phyloP scores from a whole-genome alignment of 306 rosid genomes.

The Prinsepia uniflora region DNA sequence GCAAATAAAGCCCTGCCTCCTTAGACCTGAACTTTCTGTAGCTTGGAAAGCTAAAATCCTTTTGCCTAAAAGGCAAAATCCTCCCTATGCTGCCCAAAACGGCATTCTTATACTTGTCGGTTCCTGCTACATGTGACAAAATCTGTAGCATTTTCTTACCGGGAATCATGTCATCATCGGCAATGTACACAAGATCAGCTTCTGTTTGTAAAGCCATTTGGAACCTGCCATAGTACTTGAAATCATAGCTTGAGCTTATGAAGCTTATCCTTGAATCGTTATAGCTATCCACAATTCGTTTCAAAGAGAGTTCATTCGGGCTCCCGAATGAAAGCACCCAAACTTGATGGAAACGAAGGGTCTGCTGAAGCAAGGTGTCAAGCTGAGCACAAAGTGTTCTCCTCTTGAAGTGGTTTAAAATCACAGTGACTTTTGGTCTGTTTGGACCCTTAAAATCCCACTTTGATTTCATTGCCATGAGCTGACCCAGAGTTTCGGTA shows the following conservation, averaged over 20 bases:
- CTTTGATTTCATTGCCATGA: constrained; percentile 76
- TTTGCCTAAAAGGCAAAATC: constrained; percentile 86
- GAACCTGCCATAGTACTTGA: constrained; percentile 96
- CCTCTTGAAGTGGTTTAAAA: constrained; percentile 90
- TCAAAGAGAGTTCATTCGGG: constrained; percentile 73
- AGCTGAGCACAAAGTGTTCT: constrained; percentile 88
- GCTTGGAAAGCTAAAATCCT: constrained; percentile 88
- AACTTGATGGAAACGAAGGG: constrained; percentile 81
- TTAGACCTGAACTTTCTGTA: constrained; percentile 86
- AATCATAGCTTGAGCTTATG: constrained; percentile 82
- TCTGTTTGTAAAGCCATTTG: constrained; percentile 91
- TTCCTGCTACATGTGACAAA: constrained; percentile 80
- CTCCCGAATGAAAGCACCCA: constrained; percentile 99
- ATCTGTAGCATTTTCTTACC: constrained; percentile 91
- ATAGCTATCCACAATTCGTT: constrained; percentile 79
- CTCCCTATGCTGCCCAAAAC: constrained; percentile 94
- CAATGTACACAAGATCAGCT: constrained; percentile 72
- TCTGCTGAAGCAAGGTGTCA: constrained; percentile 71
- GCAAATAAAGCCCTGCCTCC: constrained; percentile 91
- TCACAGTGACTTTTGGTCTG: constrained; percentile 66
- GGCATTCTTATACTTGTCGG: constrained; percentile 69
- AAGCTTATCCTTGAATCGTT: constrained; percentile 79
- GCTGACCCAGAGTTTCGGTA: constrained; percentile 63
- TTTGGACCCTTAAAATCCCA: constrained; percentile 58
- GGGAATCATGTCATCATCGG: constrained; percentile 96